These are phyloP conservation scores for Jatropha multifida DNA, from an alignment of 441 rosid genomes.

Conservation along the genomic window DNA sequence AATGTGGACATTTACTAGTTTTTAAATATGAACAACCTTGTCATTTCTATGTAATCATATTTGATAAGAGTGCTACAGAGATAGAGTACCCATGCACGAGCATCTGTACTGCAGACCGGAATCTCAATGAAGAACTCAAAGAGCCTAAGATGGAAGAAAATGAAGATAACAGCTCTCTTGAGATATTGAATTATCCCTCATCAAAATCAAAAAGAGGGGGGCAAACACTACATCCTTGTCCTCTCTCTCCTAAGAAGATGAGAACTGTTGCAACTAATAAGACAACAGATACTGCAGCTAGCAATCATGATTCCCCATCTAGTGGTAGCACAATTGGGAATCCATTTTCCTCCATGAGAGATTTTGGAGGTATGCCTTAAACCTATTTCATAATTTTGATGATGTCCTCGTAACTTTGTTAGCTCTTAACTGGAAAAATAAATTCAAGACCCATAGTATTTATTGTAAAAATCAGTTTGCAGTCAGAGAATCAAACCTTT, in stretches of 20 bases:
- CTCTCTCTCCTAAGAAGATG: background rate
- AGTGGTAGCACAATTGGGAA: background rate
- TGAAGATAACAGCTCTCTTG: background rate
- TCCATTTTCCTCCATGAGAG: background rate
- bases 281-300: background rate
- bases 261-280: background rate
- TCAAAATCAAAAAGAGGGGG: background rate
- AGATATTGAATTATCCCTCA: slow-evolving; percentile 2
- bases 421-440: background rate
- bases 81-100: slow-evolving; percentile 18
- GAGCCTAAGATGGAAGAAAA: background rate
- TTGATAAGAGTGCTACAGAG: slow-evolving; percentile 23
- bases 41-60: slow-evolving; percentile 29
- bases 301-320: background rate
- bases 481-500: background rate
- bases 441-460: background rate
- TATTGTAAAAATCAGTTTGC: background rate
- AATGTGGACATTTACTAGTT: slow-evolving; percentile 28
- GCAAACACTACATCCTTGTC: background rate
- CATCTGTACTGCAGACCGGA: background rate
- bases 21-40: slow-evolving; percentile 34
- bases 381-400: background rate
- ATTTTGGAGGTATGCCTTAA: background rate
- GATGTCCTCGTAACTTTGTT: background rate
- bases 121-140: background rate